Evolutionary conservation across 192 early-diverging fungal species (phyloP).

Genomic region (Coemansia sp.): DNA sequence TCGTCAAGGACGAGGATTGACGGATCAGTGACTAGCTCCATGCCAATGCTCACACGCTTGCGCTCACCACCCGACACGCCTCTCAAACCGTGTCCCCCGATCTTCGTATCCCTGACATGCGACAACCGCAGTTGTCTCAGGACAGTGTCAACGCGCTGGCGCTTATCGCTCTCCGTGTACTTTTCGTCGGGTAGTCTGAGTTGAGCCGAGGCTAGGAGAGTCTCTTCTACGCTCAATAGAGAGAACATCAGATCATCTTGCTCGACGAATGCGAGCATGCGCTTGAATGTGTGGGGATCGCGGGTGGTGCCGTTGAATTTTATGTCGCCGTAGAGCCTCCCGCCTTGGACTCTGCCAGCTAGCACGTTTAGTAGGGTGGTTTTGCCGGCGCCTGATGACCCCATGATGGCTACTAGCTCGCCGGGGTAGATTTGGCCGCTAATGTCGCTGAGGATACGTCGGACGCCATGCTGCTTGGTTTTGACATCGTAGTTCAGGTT

Average conservation of each 20-base stretch:
- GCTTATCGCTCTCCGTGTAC: conserved; percentile 52
- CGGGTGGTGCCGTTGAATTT: conserved; percentile 52
- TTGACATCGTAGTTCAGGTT: conserved; percentile 46
- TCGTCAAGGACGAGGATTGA: conserved; percentile 54
- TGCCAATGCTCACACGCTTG: conserved; percentile 51
- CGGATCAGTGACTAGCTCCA: conserved; percentile 56
- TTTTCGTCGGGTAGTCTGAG: conserved; percentile 61
- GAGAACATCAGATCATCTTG: conserved; percentile 56
- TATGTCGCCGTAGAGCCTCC: conserved; percentile 56
- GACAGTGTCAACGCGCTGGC: conserved; percentile 59
- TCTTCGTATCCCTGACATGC: conserved; percentile 55
- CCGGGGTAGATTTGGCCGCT: conserved; percentile 70
- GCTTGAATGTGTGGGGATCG: conserved; percentile 40
- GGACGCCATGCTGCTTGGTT: conserved; percentile 23
- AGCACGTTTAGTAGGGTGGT: conserved; percentile 76
- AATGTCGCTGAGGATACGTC: conserved; percentile 61
- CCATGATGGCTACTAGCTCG: conserved; percentile 86
- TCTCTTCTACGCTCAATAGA: conserved; percentile 71
- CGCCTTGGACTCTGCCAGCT: conserved; percentile 62
- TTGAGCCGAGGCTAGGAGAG: conserved; percentile 66
- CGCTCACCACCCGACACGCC: conserved; percentile 57
- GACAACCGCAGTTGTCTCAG: conserved; percentile 63
- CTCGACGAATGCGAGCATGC: conserved; percentile 50
- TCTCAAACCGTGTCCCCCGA: conserved; percentile 38
- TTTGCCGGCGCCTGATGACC: conserved; percentile 87